phyloP scores from a whole-genome alignment of 176 grass and related monocot genomes.

The Coix lacrymajobi region DNA sequence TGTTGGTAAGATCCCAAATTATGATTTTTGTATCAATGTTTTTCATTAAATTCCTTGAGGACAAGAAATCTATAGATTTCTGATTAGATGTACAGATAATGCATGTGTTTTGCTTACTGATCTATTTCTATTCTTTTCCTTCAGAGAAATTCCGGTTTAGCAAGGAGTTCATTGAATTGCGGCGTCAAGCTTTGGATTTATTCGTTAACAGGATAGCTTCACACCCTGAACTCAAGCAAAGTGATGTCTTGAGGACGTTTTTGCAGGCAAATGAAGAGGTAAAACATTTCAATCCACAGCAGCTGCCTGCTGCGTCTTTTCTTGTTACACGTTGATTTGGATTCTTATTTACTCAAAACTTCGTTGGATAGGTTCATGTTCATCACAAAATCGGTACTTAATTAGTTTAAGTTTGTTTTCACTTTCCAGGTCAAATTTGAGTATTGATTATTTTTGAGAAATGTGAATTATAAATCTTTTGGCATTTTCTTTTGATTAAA shows the following conservation, averaged over 20 bases:
- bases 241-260: slow-evolving; percentile 84
- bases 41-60: not conserved
- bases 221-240: slow-evolving; percentile 88
- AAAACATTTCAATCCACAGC: slow-evolving; percentile 6
- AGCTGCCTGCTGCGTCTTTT: not conserved
- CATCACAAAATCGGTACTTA: not conserved
- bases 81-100: not conserved
- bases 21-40: slow-evolving; percentile 1
- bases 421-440: not conserved
- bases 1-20: slow-evolving; percentile 61
- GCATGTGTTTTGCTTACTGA: not conserved
- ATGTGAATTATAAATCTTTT: not conserved
- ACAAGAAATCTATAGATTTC: not conserved
- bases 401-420: not conserved
- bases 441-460: not conserved
- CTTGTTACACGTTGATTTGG: not conserved
- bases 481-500: not conserved
- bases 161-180: slow-evolving; percentile 94
- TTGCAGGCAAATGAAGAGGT: slow-evolving; percentile 99
- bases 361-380: not conserved
- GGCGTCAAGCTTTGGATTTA: slow-evolving; percentile 80
- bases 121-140: not conserved
- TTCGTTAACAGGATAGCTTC: slow-evolving; percentile 95
- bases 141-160: slow-evolving; percentile 98
- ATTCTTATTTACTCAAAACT: not conserved